Evolutionary conservation across 148 eudicot genomes (phyloP), one percentile per base, ranked within the genome.

Genomic region (Salicornia ramosissima): DNA sequence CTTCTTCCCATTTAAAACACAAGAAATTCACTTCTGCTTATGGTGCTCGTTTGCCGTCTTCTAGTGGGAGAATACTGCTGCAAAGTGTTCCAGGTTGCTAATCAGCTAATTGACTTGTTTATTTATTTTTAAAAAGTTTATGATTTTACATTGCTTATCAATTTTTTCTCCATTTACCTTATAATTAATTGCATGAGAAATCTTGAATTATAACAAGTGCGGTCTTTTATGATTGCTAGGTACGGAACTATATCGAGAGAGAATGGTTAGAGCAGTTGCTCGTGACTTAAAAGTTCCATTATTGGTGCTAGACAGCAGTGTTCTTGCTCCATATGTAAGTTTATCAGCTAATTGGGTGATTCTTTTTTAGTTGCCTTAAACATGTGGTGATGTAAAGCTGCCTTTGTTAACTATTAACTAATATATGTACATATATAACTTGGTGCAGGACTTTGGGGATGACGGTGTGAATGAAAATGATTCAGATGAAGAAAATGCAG

Each of bases 181-280:
- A 24, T 34, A 71, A 33, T 19, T 46, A 71, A 33, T 19, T 46
- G 22, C 53, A 49, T 12, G 50, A 49, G 22, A 16, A 19, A 49
- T n/a, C 18, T 19, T 19, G 8, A 49, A 8, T 49, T 49, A 16
- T 49, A 19, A 49, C 36, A 47, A 19, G 15, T 65, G 21, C 45
- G 31, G 25, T 34, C 75, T 36, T 65, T 31, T 14, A 45, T 57
- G 56, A 61, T 69, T 76, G 64, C n/a, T 70, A 94, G 98, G 98
- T 42, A 88, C 91, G 22, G 98, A 94, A 87, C 91, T 94, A 28
- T 94, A 94, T 71, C 86, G 98, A 68, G 98, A 94, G 83, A 86
- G 98, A 78, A 54, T 94, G 74, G 87, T 94, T 74, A 87, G 85
- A 84, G 97, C 97, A 71, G 89, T 94, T 59, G 98, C 98, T 49